A percentile compares a stretch with the other conserved stretches of the same genome.
These are phyloP conservation scores for Fusarium brachygibbosum DNA, from an alignment of 2,329 filamentous ascomycete genomes.

Conservation along the genomic window DNA sequence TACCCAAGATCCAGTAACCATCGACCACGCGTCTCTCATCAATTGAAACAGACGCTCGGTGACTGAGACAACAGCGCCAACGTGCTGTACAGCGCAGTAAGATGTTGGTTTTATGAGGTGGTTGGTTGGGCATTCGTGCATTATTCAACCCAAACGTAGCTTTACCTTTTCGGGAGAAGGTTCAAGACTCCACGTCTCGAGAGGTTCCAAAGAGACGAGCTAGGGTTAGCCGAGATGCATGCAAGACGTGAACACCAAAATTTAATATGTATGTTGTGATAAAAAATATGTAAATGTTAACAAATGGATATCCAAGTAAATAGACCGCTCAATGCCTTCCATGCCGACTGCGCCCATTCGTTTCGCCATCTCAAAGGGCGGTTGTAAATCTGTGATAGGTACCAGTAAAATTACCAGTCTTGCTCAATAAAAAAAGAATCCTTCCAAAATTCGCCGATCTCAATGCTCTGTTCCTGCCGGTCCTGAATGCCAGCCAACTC, in stretches of 20 bases:
- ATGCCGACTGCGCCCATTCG: slow-evolving; percentile 35
- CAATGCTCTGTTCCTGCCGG: slow-evolving; percentile 22
- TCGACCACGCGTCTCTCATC: slow-evolving; percentile 22
- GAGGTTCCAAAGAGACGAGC: not conserved
- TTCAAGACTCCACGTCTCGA: slow-evolving; percentile 6
- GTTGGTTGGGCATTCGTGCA: slow-evolving; percentile 47
- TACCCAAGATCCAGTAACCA: slow-evolving; percentile 9
- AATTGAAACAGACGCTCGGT: slow-evolving; percentile 17
- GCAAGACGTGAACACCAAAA: slow-evolving; percentile 11
- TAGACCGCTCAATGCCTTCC: slow-evolving; percentile 39
- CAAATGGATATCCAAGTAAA: slow-evolving; percentile 46
- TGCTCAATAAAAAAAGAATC: slow-evolving; percentile 10
- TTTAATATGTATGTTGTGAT: slow-evolving; percentile 11
- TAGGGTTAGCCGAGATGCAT: slow-evolving; percentile 16
- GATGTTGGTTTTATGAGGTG: slow-evolving; percentile 25
- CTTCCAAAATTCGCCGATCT: slow-evolving; percentile 20
- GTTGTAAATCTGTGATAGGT: slow-evolving; percentile 30
- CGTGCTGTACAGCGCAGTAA: not conserved
- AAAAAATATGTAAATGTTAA: slow-evolving; percentile 38
- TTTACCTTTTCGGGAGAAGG: slow-evolving; percentile 31
- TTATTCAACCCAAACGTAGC: slow-evolving; percentile 20
- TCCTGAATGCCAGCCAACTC: slow-evolving; percentile 22
- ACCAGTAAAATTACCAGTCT: slow-evolving; percentile 16
- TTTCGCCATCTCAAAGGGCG: slow-evolving; percentile 27
- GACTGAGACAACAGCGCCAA: slow-evolving; percentile 22